Evolutionary conservation across 192 early-diverging fungal species (phyloP).

Genomic region (Podila clonocystis): DNA sequence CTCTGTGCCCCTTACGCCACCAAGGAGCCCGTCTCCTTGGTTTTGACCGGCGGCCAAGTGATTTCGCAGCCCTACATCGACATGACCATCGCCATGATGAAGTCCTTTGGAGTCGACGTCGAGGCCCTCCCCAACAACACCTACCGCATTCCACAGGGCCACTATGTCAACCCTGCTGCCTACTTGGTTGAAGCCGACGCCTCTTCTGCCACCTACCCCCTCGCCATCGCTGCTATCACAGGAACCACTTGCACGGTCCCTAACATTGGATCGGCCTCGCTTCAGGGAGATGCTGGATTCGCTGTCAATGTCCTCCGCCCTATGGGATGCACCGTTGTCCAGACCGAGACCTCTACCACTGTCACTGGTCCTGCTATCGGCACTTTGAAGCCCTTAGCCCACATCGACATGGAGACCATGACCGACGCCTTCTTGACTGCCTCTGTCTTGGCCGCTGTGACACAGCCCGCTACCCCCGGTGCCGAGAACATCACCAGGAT

Average conservation of each 20-base stretch:
- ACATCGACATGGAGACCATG: slow-evolving; percentile 98
- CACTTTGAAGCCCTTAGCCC: slow-evolving; percentile 71
- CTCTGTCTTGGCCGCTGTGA: slow-evolving; percentile 90
- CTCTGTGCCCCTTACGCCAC: slow-evolving; percentile 95
- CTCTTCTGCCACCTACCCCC: slow-evolving; percentile 95
- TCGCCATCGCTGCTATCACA: slow-evolving; percentile 96
- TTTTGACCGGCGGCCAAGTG: slow-evolving; percentile 90
- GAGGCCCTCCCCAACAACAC: slow-evolving; percentile 77
- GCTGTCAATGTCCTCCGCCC: slow-evolving; percentile 88
- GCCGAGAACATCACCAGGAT: slow-evolving; percentile 81
- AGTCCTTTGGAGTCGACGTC: slow-evolving; percentile 88
- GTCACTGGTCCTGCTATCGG: slow-evolving; percentile 87
- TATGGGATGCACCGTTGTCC: slow-evolving; percentile 94
- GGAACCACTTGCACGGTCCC: slow-evolving; percentile 87
- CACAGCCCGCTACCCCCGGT: slow-evolving; percentile 55
- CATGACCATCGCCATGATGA: slow-evolving; percentile 99
- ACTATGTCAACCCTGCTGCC: slow-evolving; percentile 83
- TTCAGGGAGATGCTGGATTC: slow-evolving; percentile 94
- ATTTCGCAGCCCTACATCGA: slow-evolving; percentile 99
- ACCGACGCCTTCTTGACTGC: slow-evolving; percentile 99
- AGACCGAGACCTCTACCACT: slow-evolving; percentile 90
- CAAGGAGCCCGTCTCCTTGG: slow-evolving; percentile 76
- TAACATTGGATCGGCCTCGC: slow-evolving; percentile 91
- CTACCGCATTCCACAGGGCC: slow-evolving; percentile 83
- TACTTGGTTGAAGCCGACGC: slow-evolving; percentile 98